Base-by-base conservation (phyloP, 108 stramenopile species). In the Skeletonema costatum region DNA sequence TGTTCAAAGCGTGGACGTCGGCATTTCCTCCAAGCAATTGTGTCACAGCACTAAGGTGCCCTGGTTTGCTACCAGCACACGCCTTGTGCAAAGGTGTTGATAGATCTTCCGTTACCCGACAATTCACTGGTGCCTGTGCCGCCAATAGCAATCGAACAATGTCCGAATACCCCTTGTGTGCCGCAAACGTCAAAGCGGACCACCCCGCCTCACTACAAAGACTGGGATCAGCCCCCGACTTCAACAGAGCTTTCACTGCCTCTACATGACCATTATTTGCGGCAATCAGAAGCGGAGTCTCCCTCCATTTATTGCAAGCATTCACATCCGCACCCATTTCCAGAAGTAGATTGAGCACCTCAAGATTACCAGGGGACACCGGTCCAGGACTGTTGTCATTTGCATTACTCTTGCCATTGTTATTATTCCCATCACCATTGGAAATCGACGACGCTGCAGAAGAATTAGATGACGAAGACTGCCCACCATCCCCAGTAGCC, bases 111-210 rank as follows among this genome's bases (percentile, higher is more conserved):
- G 88, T 91, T 0, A 96, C 95, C 21, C 89, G 84, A 61, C 88
- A 89, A 84, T 96, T 92, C 36, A 96, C 91, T 4, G 95, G 92
- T 10, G 95, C 95, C 31, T 83, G 84, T 32, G 87, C 91, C 30
- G 77, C 75, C 51, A 96, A 70, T 39, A 96, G 71, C 44, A 93
- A 81, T 35, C 76, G 64, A 3, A 93, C 92, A 75, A 96, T 96
- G 38, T 96, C 90, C 60, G 92, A 91, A 73, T 96, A 96, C 8
- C 95, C 95, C 92, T 96, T 96, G 83, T 96, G 95, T 30, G 95
- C 95, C n/a, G 95, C 95, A 86, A 96, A 96, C 4, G 95, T 96
- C 61, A 96, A 71, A 4, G 95, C 95, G 56, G 86, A 87, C 95
- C 95, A 96, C 39, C 95, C 93, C 5, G 93, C 93, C 84, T 96